Conservation (phyloP, 2,329 filamentous ascomycete genomes). For the Ceratocystis harringtonii region DNA sequence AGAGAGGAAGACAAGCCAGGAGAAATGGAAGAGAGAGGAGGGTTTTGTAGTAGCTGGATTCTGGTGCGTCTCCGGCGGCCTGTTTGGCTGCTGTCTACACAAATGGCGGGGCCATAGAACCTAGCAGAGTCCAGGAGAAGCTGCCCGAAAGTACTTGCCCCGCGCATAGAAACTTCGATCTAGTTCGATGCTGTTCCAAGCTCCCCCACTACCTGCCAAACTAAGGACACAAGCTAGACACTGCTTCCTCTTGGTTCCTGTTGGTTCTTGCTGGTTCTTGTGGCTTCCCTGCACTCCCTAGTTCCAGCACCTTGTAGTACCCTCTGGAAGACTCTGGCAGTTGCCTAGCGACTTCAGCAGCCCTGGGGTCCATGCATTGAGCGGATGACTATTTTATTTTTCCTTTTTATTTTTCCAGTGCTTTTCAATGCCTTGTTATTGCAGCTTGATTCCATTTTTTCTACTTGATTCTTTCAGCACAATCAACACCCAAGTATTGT, state of each 20-base stretch:
- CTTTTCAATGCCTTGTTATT: background rate
- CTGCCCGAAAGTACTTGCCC: slow-evolving; percentile 16
- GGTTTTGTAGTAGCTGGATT: slow-evolving; percentile 15
- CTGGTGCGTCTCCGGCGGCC: background rate
- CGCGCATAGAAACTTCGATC: slow-evolving; percentile 25
- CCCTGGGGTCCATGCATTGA: background rate
- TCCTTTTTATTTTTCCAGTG: background rate
- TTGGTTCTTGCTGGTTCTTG: background rate
- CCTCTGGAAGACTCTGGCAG: background rate
- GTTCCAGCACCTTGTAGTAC: background rate
- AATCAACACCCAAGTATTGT: background rate
- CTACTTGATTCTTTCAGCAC: background rate
- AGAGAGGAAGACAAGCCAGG: background rate
- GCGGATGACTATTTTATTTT: background rate
- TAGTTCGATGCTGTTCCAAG: slow-evolving; percentile 32
- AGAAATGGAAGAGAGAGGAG: slow-evolving; percentile 6
- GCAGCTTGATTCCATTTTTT: background rate
- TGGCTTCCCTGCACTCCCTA: background rate
- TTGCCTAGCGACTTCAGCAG: background rate
- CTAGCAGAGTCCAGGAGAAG: slow-evolving; percentile 13
- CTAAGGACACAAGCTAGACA: slow-evolving; percentile 5
- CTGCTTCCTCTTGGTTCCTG: background rate
- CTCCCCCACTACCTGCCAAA: slow-evolving; percentile 15
- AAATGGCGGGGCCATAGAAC: slow-evolving; percentile 12
- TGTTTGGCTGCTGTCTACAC: background rate